Base-by-base conservation (phyloP, 768 basidiomycete species). In the Calvatia gigantea region DNA sequence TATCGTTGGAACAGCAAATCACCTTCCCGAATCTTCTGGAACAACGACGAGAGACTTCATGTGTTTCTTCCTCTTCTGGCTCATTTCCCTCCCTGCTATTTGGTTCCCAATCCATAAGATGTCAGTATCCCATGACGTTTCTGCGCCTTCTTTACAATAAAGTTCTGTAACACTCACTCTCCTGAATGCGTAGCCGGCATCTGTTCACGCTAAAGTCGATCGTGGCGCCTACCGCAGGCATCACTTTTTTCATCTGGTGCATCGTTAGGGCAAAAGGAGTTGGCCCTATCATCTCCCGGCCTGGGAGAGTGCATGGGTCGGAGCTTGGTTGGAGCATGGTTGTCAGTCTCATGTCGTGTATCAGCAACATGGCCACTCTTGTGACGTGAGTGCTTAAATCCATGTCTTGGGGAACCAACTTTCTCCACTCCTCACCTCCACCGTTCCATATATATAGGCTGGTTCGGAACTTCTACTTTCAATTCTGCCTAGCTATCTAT, bases 41-140 rank as follows among this genome's bases (percentile, higher is more conserved):
- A 91, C 83, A 29, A 87, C 76, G 53, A 85, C 86, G n/a, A 78
- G 80, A 51, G 83, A 89, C 70, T 89, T 86, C 61, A 72, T 90
- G 73, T 83, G 83, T 61, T 94, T 94, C 81, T 86, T 94, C 77
- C 75, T 94, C 56, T 94, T 92, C 76, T 93, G 89, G 86, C 71
- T 91, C 25, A 77, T 90, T 35, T 87, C 84, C 29, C 78, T 92
- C 28, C 89, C 88, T 7, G 84, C 85, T 15, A 85, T 91, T 61
- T 91, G 86, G 86, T 86, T 90, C 61, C 89, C 88, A 9, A 83
- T 91, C 45, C 89, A 93, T 73, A 79, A 86, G 64, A 86, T 90
- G 86, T 87, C 67, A 55, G 82, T 70, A 51, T 28, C 55, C 33
- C 19, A 41, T 45, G 55, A 57, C 57, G 59, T 51, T 45, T 59